A percentile compares a stretch with the other conserved stretches of the same genome.
Conservation (phyloP, 768 basidiomycete genomes). For the Leccinum disarticulatum region DNA sequence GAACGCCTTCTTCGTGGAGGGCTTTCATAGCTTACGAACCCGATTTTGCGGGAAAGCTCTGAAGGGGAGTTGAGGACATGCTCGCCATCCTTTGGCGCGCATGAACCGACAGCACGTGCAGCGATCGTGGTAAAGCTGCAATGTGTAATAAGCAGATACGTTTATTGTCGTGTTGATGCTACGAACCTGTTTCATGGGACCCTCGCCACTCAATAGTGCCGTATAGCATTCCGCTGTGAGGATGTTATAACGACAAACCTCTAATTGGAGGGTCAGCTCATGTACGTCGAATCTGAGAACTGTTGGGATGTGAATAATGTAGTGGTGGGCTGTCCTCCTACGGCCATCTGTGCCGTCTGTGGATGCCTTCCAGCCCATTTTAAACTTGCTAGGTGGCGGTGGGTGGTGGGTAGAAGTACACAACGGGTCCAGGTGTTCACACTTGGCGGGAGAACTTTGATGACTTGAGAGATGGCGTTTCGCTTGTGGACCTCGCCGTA, state of each 20-base stretch:
- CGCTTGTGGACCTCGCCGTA: conserved; percentile 14
- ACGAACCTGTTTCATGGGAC: conserved; percentile 82
- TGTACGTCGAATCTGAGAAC: conserved; percentile 52
- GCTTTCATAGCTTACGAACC: no score
- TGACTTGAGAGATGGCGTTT: conserved; percentile 26
- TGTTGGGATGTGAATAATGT: conserved; percentile 19
- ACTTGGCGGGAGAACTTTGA: conserved; percentile 33
- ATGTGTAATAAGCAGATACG: neutral
- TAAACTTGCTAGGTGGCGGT: conserved; percentile 36
- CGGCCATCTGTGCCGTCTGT: conserved; percentile 2
- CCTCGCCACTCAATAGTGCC: conserved; percentile 72
- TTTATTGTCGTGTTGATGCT: neutral
- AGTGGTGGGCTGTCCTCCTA: conserved; percentile 1
- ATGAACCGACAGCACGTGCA: no score
- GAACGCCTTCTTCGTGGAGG: no score
- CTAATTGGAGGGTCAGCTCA: conserved; percentile 50
- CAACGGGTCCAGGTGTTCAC: neutral
- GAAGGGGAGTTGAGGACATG: no score
- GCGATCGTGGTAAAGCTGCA: conserved; percentile 57
- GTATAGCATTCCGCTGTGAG: conserved; percentile 84
- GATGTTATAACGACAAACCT: conserved; percentile 69
- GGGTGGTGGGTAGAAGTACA: no score
- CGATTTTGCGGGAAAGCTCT: no score
- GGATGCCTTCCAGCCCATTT: conserved; percentile 45
- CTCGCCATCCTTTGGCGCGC: no score